These are phyloP conservation scores for Pecoramyces ruminantium DNA, from an alignment of 192 early-diverging fungal genomes.

Conservation along the genomic window DNA sequence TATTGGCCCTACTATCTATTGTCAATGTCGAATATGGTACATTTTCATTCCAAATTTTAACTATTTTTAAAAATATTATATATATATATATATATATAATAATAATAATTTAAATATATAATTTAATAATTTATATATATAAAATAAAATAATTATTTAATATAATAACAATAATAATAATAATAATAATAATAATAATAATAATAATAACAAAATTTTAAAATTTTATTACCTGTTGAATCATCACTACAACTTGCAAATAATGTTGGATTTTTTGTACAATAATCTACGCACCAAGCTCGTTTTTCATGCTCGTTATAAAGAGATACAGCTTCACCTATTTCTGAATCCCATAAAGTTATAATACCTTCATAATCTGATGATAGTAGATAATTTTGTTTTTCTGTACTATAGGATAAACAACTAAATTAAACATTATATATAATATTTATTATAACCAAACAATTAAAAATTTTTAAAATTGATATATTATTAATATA, in stretches of 20 bases:
- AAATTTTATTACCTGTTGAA: constrained; percentile 26
- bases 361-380: constrained; percentile 88
- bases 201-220: background rate
- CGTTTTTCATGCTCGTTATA: constrained; percentile 88
- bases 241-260: constrained; percentile 88
- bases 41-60: constrained; percentile 79
- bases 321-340: constrained; percentile 34
- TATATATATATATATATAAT: no score
- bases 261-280: constrained; percentile 49
- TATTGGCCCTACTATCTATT: constrained; percentile 70
- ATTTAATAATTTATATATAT: background rate
- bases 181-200: constrained; percentile 2
- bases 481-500: no score
- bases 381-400: constrained; percentile 68
- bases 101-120: background rate
- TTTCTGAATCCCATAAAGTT: constrained; percentile 64
- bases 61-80: constrained; percentile 11
- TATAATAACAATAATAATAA: background rate
- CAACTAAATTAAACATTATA: no score
- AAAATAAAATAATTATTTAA: no score
- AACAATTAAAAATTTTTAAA: no score
- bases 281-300: constrained; percentile 84
- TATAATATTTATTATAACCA: no score
- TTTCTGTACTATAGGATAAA: constrained; percentile 75
- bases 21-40: constrained; percentile 53